phyloP scores from a whole-genome alignment of 257 asterid genomes.

The Gentiana straminea region DNA sequence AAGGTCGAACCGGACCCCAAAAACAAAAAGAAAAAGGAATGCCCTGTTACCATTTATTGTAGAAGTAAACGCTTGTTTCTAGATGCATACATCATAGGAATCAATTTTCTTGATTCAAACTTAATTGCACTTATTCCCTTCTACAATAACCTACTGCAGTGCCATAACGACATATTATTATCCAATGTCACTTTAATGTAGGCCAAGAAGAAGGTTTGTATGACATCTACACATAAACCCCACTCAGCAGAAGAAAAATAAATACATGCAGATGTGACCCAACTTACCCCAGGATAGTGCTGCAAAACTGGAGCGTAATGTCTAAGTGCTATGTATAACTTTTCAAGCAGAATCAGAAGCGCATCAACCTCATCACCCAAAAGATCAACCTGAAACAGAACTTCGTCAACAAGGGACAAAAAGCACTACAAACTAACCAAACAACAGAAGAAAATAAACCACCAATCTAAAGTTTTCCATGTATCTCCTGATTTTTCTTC shows the following conservation, averaged over 20 bases:
- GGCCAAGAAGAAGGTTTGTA: background rate
- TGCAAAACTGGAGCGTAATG: slow-evolving; percentile 82
- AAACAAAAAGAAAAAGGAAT: too few species aligned
- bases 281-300: slow-evolving; percentile 92
- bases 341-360: slow-evolving; percentile 57
- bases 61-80: too few species aligned
- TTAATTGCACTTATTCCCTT: too few species aligned
- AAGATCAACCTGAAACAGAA: slow-evolving; percentile 71
- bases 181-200: background rate
- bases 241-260: background rate
- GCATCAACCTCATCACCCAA: slow-evolving; percentile 91
- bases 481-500: too few species aligned
- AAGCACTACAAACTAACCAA: background rate
- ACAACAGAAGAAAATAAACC: too few species aligned
- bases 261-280: background rate
- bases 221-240: background rate
- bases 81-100: too few species aligned
- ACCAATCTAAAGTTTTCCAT: too few species aligned
- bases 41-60: too few species aligned
- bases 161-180: too few species aligned
- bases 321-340: slow-evolving; percentile 67
- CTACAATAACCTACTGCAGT: too few species aligned
- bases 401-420: background rate
- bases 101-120: too few species aligned
- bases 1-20: too few species aligned